A percentile compares a stretch with the other conserved stretches of the same genome.
Conservation (phyloP, 352 stramenopile genomes). For the Elongisporangium undulatum region DNA sequence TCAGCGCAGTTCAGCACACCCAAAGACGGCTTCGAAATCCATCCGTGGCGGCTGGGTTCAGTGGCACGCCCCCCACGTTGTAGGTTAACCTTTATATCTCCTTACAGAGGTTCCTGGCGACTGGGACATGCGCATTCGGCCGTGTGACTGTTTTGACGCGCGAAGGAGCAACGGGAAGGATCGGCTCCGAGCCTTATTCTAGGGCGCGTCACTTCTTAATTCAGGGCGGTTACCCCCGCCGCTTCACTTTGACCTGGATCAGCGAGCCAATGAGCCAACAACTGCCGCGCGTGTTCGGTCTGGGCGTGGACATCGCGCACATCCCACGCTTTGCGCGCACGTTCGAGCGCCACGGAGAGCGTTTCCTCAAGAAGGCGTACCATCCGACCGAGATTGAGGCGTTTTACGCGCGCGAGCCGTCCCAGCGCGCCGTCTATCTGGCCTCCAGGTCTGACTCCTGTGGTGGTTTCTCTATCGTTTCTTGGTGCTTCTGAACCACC, state of each 20-base stretch:
- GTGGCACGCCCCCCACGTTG: background rate
- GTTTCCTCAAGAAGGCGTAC: constrained; percentile 56
- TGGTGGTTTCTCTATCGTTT: background rate
- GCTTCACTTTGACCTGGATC: background rate
- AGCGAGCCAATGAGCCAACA: constrained; percentile 1
- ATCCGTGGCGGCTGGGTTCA: background rate
- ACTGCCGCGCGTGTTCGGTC: constrained; percentile 39
- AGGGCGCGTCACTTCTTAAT: background rate
- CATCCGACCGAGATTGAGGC: constrained; percentile 64
- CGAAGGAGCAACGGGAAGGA: background rate
- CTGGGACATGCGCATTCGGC: background rate
- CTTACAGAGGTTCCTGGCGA: background rate
- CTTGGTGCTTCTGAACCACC: background rate
- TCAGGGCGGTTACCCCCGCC: background rate
- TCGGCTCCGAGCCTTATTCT: background rate
- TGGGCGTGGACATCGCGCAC: constrained; percentile 71
- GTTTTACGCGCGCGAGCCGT: constrained; percentile 34
- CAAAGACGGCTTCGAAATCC: too few species aligned
- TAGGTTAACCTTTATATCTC: background rate
- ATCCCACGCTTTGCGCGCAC: constrained; percentile 48
- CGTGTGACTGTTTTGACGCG: background rate
- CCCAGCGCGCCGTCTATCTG: constrained; percentile 46
- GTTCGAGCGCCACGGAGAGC: constrained; percentile 53
- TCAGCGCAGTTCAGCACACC: too few species aligned
- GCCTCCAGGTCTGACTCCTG: constrained; percentile 37